Evolutionary conservation across 257 asterid genomes (phyloP), one percentile per base, ranked within the genome.

Genomic region (Marsdenia floribunda): DNA sequence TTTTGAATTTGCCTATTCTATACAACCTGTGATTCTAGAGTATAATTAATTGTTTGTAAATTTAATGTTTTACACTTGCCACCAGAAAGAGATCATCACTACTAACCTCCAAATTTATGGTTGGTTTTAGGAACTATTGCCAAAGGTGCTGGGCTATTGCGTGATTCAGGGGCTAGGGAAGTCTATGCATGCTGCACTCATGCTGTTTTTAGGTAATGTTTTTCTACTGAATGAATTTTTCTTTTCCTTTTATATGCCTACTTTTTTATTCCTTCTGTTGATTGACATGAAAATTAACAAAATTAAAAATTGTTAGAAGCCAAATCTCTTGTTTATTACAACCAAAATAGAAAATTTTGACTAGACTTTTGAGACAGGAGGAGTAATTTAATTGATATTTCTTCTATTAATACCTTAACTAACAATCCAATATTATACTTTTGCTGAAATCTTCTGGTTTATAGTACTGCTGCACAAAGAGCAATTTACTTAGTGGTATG

Each of bases 151-250:
- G 97, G 90, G 68, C 85, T 94, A 80, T 83, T 94, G 73, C 99
- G 89, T 42, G 91, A 89, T 77, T 93, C 82, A 81, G 99, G 99
- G 60, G 99, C 99, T 59, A 87, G 96, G 75, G 99, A 94, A 84
- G 97, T 94, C 66, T 94, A 94, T 81, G 99, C 99, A 24, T 94
- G 97, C 85, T 37, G 97, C 73, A 90, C 96, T 44, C 99, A 94
- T 82, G 97, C 99, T 75, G 97, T 94, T 74, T 90, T 94, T 78
- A 94, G 98, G 98, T 90, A 71, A 80, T 35, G 29, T 40, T 19
- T 54, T 19, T 29, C 52, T 66, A 18, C 71, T 1, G 21, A 4
- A 60, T 4, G 2, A 5, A 4, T 3, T 54, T 65, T 65, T 8
- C 10, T 4, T 38, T 38, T 5, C 13, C 69, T 47, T 40, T 66